Evolutionary conservation across 306 rosid genomes (phyloP), one percentile per base, ranked within the genome.

Genomic region (Quercus wislizeni): DNA sequence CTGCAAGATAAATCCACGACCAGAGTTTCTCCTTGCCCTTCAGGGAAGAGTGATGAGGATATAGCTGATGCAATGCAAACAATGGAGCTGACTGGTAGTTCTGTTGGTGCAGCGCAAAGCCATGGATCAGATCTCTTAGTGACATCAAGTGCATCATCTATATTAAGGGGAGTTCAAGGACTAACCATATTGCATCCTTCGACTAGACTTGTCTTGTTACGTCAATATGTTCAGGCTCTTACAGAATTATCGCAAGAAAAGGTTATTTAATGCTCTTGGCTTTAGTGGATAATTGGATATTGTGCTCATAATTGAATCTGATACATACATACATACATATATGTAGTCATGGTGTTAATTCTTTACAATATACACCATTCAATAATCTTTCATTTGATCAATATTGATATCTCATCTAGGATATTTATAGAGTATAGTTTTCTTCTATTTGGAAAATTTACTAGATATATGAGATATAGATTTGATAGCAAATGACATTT

Each of bases 221-320:
- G 86, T 88, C 91, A 83, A 81, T 90, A 89, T 73, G 80, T 86
- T 82, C 88, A 84, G 82, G 87, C 86, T 85, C 92, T 96, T 69
- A 84, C 81, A 4, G 96, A 91, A 57, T 83, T 96, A 51, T 86
- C 97, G 0, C 85, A 80, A 79, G 94, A 96, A 81, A 89, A 88
- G 91, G 99, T 89, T 75, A 75, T 55, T 80, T 35, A n/a, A 10
- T 67, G 72, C 72, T 67, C 52, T 67, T 35, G 72, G 72, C 52
- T 19, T 31, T 67, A 33, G 35, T n/a, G 11, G 72, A 67, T 35
- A 9, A 3, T 31, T n/a, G n/a, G 72, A 67, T 19, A 19, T 18
- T 18, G 52, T 67, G 51, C 49, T 33, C n/a, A 9, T 33, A 23
- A 67, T 17, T n/a, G 35, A 67, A 33, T 65, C 23, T 2, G 71